Base-by-base conservation (phyloP, 208 protist genomes). In the Acanthamoeba pearcei region DNA sequence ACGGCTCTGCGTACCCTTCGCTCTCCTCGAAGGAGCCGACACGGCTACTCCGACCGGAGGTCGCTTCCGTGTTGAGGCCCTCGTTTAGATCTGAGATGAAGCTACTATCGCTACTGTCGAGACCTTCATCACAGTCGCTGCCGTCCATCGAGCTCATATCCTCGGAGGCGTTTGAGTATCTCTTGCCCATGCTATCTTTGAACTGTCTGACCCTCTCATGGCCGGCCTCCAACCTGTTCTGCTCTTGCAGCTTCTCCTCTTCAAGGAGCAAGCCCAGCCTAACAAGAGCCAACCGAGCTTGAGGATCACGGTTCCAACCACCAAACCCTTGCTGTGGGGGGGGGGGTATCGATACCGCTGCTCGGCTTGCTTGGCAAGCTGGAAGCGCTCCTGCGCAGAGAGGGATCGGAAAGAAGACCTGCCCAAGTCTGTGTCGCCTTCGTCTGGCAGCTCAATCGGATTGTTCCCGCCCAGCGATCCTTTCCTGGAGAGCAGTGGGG, bases 181-280 rank as follows among this genome's bases (percentile, higher is more conserved):
- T 6, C 72, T 53, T 80, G 72, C 32, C 72, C 72, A 80, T 80
- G 72, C 72, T 80, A 19, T 80, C 72, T 19, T 80, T 80, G 38
- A 80, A 80, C 10, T 80, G 72, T 19, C 22, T 42, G 19, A 53
- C 72, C 38, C 72, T 27, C 22, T 80, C 72, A 12, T 53, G 4
- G 17, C 32, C 42, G 38, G 72, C 72, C 5, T 80, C 72, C 72
- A 42, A 9, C 32, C n/a, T 78, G 70, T 27, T 80, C 38, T 80
- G 38, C 32, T 80, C 38, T 5, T 53, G 72, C 72, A 53, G 32
- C 38, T 80, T 53, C 72, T 80, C 72, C 38, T 80, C 38, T 17
- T 80, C 72, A 38, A 80, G 72, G 1, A 80, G 19, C 38, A 10
- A 5, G 72, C 72, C 27, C 32, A 80, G 19, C 8, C 72, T 80